Conservation (phyloP, 176 grass and related monocot species). For the Aegilops longissima region DNA sequence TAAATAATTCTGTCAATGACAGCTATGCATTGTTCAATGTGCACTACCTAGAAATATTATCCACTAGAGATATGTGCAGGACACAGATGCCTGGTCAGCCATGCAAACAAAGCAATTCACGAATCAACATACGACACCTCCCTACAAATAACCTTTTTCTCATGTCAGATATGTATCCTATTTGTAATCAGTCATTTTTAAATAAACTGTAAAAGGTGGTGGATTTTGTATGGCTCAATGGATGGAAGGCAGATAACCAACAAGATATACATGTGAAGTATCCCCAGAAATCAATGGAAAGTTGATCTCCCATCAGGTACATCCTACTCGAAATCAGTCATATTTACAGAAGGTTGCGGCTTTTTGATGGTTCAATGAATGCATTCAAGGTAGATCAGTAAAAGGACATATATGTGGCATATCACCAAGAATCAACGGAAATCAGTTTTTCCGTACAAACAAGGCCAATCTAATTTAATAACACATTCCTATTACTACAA, state of each 20-base stretch:
- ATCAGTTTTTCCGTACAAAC: neutral
- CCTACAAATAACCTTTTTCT: too few species aligned
- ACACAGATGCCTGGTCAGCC: too few species aligned
- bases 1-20: too few species aligned
- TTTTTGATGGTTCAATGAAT: constrained; percentile 19
- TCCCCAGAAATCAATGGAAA: neutral
- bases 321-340: neutral
- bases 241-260: neutral
- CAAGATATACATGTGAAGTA: too few species aligned
- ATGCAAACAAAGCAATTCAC: too few species aligned
- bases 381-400: neutral
- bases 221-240: neutral
- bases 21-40: too few species aligned
- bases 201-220: neutral
- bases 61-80: too few species aligned
- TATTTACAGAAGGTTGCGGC: neutral
- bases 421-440: neutral
- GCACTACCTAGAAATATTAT: too few species aligned
- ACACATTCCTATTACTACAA: neutral
- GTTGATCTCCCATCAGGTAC: neutral
- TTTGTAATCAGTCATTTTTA: neutral
- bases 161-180: neutral
- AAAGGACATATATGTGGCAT: neutral
- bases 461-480: too few species aligned
- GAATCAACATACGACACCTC: too few species aligned